phyloP scores from a whole-genome alignment of 176 grass and related monocot species.

The Tuctoria greenei region DNA sequence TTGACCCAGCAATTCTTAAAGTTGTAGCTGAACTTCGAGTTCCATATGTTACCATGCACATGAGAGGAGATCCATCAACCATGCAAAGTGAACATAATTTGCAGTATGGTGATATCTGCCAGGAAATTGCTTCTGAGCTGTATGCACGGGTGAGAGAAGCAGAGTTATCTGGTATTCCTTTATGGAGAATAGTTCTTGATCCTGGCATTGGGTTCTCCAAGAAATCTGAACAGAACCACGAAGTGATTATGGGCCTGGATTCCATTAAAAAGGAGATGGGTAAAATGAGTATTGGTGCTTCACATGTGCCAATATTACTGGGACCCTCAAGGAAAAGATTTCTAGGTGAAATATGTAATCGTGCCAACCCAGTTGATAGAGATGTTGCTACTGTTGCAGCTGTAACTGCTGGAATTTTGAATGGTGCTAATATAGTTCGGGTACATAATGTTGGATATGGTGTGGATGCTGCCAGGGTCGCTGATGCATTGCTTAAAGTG shows the following conservation, averaged over 20 bases:
- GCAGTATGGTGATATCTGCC: constrained; percentile 62
- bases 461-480: constrained; percentile 63
- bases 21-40: constrained; percentile 71
- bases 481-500: constrained; percentile 40
- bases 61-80: constrained; percentile 75
- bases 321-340: constrained; percentile 77
- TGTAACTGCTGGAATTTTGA: constrained; percentile 45
- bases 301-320: constrained; percentile 69
- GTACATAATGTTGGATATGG: constrained; percentile 68
- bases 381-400: constrained; percentile 56
- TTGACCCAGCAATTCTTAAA: constrained; percentile 71
- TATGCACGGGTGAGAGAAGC: constrained; percentile 49
- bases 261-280: constrained; percentile 59
- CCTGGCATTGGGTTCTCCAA: constrained; percentile 93
- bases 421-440: constrained; percentile 85
- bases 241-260: constrained; percentile 55
- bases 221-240: constrained; percentile 51
- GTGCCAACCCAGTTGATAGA: constrained; percentile 52
- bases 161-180: constrained; percentile 65
- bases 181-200: constrained; percentile 88
- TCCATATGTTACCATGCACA: constrained; percentile 87
- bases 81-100: constrained; percentile 86
- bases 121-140: constrained; percentile 76
- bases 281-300: constrained; percentile 68
- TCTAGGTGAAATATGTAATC: constrained; percentile 70